Base-by-base conservation (phyloP, 805 yeast genomes). In the Metschnikowia cubensis region DNA sequence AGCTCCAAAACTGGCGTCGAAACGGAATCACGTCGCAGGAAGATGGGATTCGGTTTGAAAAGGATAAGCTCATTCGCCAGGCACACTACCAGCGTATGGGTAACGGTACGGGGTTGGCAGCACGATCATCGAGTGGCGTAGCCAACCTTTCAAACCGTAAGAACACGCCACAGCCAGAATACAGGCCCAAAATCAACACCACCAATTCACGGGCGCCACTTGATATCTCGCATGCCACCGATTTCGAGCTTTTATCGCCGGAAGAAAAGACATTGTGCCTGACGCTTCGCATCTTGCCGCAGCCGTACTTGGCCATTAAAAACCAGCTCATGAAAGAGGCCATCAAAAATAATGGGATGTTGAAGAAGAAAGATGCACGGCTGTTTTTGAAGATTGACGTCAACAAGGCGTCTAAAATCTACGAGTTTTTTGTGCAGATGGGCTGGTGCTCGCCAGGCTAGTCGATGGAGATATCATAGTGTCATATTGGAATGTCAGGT, bases 231-330 rank as follows among this genome's bases (percentile, higher is more conserved):
- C 86, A 83, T 56, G 84, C 96, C 0, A 80, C 90, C 1, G 98
- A 94, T 64, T 87, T 80, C 52, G 90, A 88, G 37, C 69, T 94
- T 50, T 71, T 94, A 44, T 85, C 95, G 1, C 80, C 83, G n/a
- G 96, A 89, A 49, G 99, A 94, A 64, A 92, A 86, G 64, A 82
- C 81, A 48, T 69, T 94, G 42, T 95, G 99, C 69, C 77, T 91
- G 4, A 86, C 83, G 44, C 74, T 95, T 53, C 81, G 96, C 54
- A 85, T 95, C 10, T 69, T 87, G 50, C 99, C 99, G 14, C 92
- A 94, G 65, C 96, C 98, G 3, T 94, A 92, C 62, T 72, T 94
- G 53, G 96, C 96, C 2, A 88, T 94, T 55, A 94, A 94, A 63
- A 96, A 89, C 64, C 82, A 89, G 3, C 68, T 94, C 49, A 89